Evolutionary conservation across 768 basidiomycete species (phyloP).

Genomic region (Xanthoconium purpureum): DNA sequence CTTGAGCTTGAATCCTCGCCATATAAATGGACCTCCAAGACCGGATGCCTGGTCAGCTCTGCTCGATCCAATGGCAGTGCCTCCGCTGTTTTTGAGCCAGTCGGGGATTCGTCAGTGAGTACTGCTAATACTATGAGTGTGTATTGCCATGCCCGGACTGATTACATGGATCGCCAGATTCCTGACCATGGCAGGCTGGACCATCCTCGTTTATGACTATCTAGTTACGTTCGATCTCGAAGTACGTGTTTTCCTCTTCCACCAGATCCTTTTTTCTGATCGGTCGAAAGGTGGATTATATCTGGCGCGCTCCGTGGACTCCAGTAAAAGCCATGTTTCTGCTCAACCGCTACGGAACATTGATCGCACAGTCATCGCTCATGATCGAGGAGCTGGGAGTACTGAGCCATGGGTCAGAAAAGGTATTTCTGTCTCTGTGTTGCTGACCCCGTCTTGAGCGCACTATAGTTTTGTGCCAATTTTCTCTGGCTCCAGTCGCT

Average conservation of each 20-base stretch:
- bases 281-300: conserved; percentile 1
- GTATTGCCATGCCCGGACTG: background rate
- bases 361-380: background rate
- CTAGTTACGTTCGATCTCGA: conserved; percentile 13
- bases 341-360: too few relatives aligned
- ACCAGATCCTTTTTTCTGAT: background rate
- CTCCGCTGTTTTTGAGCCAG: background rate
- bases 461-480: conserved; percentile 7
- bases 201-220: conserved; percentile 6
- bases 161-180: background rate
- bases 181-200: background rate
- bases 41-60: too few relatives aligned
- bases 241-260: conserved; percentile 1
- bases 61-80: background rate
- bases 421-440: background rate
- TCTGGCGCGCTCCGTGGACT: conserved; percentile 4
- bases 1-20: too few relatives aligned
- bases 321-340: conserved; percentile 4
- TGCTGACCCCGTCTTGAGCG: background rate
- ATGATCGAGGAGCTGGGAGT: conserved; percentile 14
- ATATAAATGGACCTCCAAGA: too few relatives aligned
- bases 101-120: background rate
- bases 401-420: background rate
- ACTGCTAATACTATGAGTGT: background rate
- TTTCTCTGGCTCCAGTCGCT: background rate